Percentiles rank a stretch among this genome's conserved stretches.
Evolutionary conservation across 2,329 filamentous ascomycete species (phyloP).

Genomic region (Alternaria consortialis): DNA sequence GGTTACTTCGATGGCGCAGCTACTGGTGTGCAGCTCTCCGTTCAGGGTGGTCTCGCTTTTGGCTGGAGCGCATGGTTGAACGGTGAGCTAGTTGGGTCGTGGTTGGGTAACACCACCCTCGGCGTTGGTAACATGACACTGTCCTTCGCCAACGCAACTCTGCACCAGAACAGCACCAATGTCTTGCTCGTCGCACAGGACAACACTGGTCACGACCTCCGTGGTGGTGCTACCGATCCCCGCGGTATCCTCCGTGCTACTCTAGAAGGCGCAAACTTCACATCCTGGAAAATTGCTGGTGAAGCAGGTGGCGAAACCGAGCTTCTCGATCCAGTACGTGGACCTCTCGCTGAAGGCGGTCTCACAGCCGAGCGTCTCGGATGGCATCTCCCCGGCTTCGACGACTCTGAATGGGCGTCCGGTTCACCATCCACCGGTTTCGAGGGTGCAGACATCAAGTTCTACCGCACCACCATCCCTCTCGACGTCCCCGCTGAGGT

Average conservation of each 20-base stretch:
- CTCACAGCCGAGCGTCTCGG: constrained; percentile 67
- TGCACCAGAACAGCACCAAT: constrained; percentile 54
- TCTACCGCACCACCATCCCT: constrained; percentile 64
- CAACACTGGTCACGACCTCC: constrained; percentile 68
- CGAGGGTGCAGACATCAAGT: constrained; percentile 61
- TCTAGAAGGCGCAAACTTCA: constrained; percentile 58
- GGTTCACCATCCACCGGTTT: constrained; percentile 54
- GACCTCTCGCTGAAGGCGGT: constrained; percentile 66
- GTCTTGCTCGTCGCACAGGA: constrained; percentile 67
- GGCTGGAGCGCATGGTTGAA: constrained; percentile 69
- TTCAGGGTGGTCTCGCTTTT: constrained; percentile 64
- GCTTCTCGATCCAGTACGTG: constrained; percentile 64
- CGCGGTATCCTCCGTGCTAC: constrained; percentile 64
- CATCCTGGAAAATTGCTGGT: constrained; percentile 66
- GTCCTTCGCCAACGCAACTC: constrained; percentile 61
- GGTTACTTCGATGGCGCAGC: constrained; percentile 51
- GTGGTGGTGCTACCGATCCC: constrained; percentile 58
- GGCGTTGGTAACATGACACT: constrained; percentile 53
- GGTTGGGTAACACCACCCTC: constrained; percentile 59
- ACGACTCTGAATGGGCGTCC: constrained; percentile 57
- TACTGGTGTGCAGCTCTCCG: constrained; percentile 59
- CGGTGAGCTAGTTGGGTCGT: constrained; percentile 64
- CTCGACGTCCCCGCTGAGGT: constrained; percentile 62
- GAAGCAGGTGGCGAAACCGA: constrained; percentile 61
- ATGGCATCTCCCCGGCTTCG: constrained; percentile 66